Conservation (phyloP, 2,329 filamentous ascomycete genomes). For the Aspergillus brasiliensis region DNA sequence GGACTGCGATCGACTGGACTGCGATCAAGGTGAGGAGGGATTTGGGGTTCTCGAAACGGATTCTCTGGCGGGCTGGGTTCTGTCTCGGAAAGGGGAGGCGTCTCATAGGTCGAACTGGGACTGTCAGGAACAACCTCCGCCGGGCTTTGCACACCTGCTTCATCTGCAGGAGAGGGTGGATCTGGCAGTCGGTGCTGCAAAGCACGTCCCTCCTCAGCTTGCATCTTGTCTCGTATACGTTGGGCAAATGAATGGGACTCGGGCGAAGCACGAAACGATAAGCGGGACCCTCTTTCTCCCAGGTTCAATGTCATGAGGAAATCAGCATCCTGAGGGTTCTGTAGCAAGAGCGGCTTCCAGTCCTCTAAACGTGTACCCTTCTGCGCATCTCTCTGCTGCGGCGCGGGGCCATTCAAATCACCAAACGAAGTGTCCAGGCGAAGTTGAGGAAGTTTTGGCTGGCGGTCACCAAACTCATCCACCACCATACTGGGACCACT, state of each 20-base stretch:
- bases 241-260: constrained; percentile 51
- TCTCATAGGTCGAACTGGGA: constrained; percentile 30
- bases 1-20: constrained; percentile 18
- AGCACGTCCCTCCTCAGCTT: constrained; percentile 54
- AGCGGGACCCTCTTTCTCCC: constrained; percentile 35
- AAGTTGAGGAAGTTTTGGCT: constrained; percentile 29
- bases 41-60: constrained; percentile 31
- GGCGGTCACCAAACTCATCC: constrained; percentile 25
- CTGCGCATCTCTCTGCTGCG: constrained; percentile 15
- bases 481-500: constrained; percentile 18
- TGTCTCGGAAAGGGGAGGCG: constrained; percentile 30
- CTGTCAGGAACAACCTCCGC: constrained; percentile 22
- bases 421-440: constrained; percentile 38
- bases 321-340: constrained; percentile 40
- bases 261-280: constrained; percentile 41
- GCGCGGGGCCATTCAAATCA: constrained; percentile 16
- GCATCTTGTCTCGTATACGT: constrained; percentile 54
- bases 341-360: constrained; percentile 34
- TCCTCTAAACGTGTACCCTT: constrained; percentile 15
- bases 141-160: constrained; percentile 14
- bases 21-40: constrained; percentile 14
- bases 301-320: constrained; percentile 38
- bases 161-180: constrained; percentile 31
- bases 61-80: constrained; percentile 28
- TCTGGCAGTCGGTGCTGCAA: constrained; percentile 48